A percentile compares a stretch with the other conserved stretches of the same genome.
Conservation (phyloP, 768 basidiomycete genomes). For the Pulveroboletus ravenelii region DNA sequence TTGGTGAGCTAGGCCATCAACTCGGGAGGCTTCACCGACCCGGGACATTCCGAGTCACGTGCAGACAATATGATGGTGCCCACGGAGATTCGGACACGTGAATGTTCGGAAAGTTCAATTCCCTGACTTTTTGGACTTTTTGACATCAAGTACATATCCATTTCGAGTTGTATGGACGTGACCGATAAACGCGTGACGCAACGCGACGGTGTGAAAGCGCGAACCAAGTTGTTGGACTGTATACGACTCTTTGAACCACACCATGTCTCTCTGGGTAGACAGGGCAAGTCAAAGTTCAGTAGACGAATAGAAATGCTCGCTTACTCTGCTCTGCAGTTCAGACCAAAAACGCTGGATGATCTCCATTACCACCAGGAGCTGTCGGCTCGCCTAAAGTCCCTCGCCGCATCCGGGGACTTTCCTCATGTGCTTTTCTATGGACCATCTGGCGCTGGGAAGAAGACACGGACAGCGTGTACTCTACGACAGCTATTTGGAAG, state of each 20-base stretch:
- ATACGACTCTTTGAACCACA: not conserved
- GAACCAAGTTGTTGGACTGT: not conserved
- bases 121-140: no score
- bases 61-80: not conserved
- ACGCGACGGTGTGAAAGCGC: constrained; percentile 16
- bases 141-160: no score
- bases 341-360: constrained; percentile 77
- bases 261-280: constrained; percentile 71
- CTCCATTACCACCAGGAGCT: constrained; percentile 86
- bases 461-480: constrained; percentile 91
- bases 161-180: constrained; percentile 1
- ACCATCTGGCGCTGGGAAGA: constrained; percentile 95
- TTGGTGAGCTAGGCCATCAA: not conserved
- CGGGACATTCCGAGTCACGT: constrained; percentile 22
- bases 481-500: constrained; percentile 84
- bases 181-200: constrained; percentile 30
- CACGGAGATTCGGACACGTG: no score
- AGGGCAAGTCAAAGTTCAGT: constrained; percentile 21
- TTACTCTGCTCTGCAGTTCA: constrained; percentile 51
- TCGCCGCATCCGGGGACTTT: constrained; percentile 89
- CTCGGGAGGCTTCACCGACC: not conserved
- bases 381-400: constrained; percentile 71
- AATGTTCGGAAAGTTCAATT: no score
- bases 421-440: constrained; percentile 98
- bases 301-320: not conserved